Evolutionary conservation across 306 rosid genomes (phyloP).

Genomic region (Mimosa bimucronata): DNA sequence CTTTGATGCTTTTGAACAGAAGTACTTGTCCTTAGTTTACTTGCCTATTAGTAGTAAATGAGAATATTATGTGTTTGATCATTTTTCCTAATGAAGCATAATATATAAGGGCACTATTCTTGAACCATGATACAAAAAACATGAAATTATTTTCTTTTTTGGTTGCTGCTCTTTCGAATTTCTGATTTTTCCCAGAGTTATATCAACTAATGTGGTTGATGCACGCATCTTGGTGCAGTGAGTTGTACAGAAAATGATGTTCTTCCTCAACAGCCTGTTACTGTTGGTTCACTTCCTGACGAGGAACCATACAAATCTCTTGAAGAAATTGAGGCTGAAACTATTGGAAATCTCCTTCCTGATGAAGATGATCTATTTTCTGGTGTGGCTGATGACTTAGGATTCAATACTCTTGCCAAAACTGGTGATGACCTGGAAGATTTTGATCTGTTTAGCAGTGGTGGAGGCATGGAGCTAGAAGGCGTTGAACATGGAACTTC

Average conservation of each 20-base stretch:
- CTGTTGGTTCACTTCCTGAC: slow-evolving; percentile 49
- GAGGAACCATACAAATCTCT: slow-evolving; percentile 61
- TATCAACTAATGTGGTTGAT: slow-evolving; percentile 18
- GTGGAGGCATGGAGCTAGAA: slow-evolving; percentile 85
- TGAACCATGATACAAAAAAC: slow-evolving; percentile 31
- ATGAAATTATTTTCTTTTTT: background rate
- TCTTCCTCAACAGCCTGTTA: slow-evolving; percentile 43
- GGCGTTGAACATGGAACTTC: slow-evolving; percentile 51
- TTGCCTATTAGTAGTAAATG: slow-evolving; percentile 14
- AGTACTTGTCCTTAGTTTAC: slow-evolving; percentile 31
- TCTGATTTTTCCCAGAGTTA: slow-evolving; percentile 22
- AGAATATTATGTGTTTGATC: slow-evolving; percentile 3
- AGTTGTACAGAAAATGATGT: slow-evolving; percentile 52
- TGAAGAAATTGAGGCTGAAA: slow-evolving; percentile 71
- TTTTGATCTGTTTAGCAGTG: slow-evolving; percentile 80
- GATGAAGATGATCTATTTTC: slow-evolving; percentile 86
- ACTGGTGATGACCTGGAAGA: slow-evolving; percentile 68
- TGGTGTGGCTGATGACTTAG: slow-evolving; percentile 62
- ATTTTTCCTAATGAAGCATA: slow-evolving; percentile 24
- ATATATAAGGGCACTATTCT: slow-evolving; percentile 5
- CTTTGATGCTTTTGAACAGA: slow-evolving; percentile 6
- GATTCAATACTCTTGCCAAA: slow-evolving; percentile 41
- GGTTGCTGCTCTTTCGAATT: slow-evolving; percentile 1
- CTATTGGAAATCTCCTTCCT: slow-evolving; percentile 87
- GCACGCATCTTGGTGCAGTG: slow-evolving; percentile 58